A percentile compares a stretch with the other conserved stretches of the same genome.
Evolutionary conservation across 177 flowering plant genomes (phyloP).

Genomic region (Vitis hybrid): DNA sequence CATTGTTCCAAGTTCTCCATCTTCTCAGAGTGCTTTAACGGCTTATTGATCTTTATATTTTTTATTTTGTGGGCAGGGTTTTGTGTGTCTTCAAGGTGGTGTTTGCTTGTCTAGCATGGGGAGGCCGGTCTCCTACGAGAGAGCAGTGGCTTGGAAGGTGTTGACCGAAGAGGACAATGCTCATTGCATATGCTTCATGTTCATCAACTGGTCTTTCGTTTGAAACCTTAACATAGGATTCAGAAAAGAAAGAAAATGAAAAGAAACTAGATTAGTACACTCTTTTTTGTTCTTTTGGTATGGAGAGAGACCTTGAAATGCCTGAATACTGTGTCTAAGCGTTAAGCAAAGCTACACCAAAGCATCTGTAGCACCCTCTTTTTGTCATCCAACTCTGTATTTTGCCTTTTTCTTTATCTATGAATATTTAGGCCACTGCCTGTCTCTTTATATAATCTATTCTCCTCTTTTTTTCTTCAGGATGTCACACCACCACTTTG

Average conservation of each 20-base stretch:
- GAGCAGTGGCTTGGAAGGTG: constrained; percentile 60
- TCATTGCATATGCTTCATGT: constrained; percentile 57
- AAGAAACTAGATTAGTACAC: constrained; percentile 1
- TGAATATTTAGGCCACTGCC: background rate
- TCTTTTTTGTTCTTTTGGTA: background rate
- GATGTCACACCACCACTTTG: background rate
- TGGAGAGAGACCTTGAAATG: background rate
- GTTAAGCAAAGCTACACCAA: background rate
- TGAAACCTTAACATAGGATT: constrained; percentile 19
- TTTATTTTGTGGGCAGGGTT: constrained; percentile 36
- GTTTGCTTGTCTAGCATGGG: constrained; percentile 58
- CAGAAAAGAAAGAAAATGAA: constrained; percentile 1
- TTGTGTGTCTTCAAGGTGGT: constrained; percentile 45
- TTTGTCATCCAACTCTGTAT: background rate
- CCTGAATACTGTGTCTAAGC: background rate
- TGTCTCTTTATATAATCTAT: background rate
- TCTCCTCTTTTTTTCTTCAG: background rate
- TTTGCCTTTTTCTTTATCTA: background rate
- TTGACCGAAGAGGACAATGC: constrained; percentile 42
- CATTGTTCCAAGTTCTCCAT: background rate
- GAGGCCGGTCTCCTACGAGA: constrained; percentile 48
- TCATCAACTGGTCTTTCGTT: constrained; percentile 59
- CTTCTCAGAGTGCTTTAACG: too few species aligned
- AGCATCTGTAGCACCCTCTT: background rate
- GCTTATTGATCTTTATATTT: background rate